A percentile compares a stretch with the other conserved stretches of the same genome.
These are phyloP conservation scores for Salix koriyanagi DNA, from an alignment of 345 rosid genomes.

Conservation along the genomic window DNA sequence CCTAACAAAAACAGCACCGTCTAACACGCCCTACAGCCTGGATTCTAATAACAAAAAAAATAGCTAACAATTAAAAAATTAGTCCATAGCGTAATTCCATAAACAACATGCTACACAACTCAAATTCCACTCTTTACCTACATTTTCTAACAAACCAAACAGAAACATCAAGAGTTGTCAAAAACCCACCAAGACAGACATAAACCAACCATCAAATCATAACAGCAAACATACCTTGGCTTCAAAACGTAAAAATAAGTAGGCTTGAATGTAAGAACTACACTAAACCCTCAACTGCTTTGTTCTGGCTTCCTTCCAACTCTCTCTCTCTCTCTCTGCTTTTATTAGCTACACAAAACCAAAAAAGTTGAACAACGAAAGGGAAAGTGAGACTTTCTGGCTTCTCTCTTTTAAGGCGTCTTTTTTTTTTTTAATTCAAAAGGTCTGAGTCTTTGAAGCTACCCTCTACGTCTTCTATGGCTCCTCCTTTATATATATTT, in stretches of 20 bases:
- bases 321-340: no score
- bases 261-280: neutral
- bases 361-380: conserved; percentile 4
- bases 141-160: conserved; percentile 4
- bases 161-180: neutral
- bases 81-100: neutral
- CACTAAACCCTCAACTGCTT: neutral
- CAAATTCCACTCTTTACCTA: conserved; percentile 14
- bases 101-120: conserved; percentile 9
- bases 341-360: neutral
- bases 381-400: conserved; percentile 12
- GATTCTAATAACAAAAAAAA: neutral
- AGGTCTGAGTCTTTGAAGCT: conserved; percentile 17
- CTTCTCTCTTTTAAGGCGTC: conserved; percentile 12
- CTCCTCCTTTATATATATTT: conserved; percentile 5
- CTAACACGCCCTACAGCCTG: conserved; percentile 3
- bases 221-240: neutral
- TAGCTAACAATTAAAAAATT: neutral
- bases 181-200: neutral
- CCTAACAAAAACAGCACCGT: conserved; percentile 29
- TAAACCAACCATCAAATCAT: neutral
- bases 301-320: neutral
- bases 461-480: conserved; percentile 12
- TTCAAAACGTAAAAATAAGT: neutral
- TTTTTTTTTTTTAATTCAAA: conserved; percentile 29